Evolutionary conservation across 768 basidiomycete species (phyloP), one percentile per base, ranked within the genome.

Genomic region (Psilocybe cubensis): DNA sequence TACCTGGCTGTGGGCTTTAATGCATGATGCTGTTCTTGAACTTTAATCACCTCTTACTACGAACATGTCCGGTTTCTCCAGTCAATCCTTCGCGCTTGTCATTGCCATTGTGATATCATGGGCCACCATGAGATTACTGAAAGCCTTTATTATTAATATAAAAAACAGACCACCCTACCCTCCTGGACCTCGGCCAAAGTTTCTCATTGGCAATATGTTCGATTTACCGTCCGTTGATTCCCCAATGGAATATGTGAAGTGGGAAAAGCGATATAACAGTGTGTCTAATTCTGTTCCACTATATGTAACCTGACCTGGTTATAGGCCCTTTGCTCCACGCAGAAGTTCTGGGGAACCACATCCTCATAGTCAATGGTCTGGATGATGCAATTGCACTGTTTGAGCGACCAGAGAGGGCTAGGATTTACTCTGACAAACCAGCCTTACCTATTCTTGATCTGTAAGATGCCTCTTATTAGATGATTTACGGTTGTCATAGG

Each of bases 181-280:
- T n/a, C 57, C 57, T 2, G 57, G 57, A n/a, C 57, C 57, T 3
- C 46, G 31, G 24, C 52, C 57, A 25, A 48, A 48, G 21, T 46
- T 46, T 14, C 21, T 58, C 1, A 46, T 58, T 5, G 57, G 57
- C 7, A 58, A 58, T 31, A 33, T 44, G 12, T 31, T 58, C 18
- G 57, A 58, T 24, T 33, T 58, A 4, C 56, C 56, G 14, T n/a
- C 25, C 1, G 11, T 17, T 5, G 11, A 28, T 14, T 14, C 57
- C 4, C 27, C 45, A 4, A n/a, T 42, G n/a, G 46, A 20, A 1
- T 48, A 58, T 18, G n/a, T 48, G n/a, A 52, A 58, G 29, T 58
- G 57, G 57, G 52, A 52, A 9, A 58, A 27, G 45, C 47, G 33
- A 35, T 58, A 58, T 29, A 28, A 54, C 8, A 58, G 57, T 58